phyloP scores from a whole-genome alignment of 169 alveolate genomes.

The Cryptosporidium meleagridis region DNA sequence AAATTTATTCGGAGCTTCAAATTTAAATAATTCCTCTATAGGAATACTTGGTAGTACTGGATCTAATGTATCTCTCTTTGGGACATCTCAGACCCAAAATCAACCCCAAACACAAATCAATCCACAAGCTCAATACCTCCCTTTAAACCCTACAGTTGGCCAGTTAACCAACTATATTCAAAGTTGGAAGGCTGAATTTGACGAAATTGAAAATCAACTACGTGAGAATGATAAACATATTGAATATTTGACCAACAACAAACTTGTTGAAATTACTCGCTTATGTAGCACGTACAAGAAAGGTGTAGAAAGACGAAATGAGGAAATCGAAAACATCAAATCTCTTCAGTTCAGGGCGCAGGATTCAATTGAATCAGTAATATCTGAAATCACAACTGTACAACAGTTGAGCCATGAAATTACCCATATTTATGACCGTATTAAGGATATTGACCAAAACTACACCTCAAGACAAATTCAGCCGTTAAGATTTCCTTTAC shows the following conservation, averaged over 20 bases:
- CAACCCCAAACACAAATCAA: slow-evolving; percentile 3
- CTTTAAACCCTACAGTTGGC: slow-evolving; percentile 66
- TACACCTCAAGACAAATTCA: slow-evolving; percentile 55
- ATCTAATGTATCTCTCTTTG: background rate
- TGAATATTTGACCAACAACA: slow-evolving; percentile 58
- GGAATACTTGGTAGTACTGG: slow-evolving; percentile 7
- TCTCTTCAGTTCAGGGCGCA: slow-evolving; percentile 33
- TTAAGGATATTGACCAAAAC: slow-evolving; percentile 43
- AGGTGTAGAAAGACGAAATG: slow-evolving; percentile 69
- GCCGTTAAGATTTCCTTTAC: slow-evolving; percentile 61
- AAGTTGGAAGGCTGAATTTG: slow-evolving; percentile 69
- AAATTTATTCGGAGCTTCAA: background rate
- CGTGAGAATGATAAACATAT: slow-evolving; percentile 63
- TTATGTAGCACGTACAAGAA: slow-evolving; percentile 57
- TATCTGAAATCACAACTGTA: slow-evolving; percentile 52
- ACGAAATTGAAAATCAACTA: slow-evolving; percentile 49
- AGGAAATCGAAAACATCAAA: slow-evolving; percentile 68
- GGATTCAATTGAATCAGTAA: slow-evolving; percentile 58
- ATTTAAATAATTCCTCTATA: slow-evolving; percentile 12
- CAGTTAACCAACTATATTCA: slow-evolving; percentile 72
- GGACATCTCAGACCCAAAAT: background rate
- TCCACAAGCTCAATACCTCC: slow-evolving; percentile 62
- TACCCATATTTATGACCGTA: slow-evolving; percentile 64
- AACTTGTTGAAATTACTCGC: slow-evolving; percentile 53
- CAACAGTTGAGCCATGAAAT: slow-evolving; percentile 67